These are phyloP conservation scores for Bruguiera gymnorhiza DNA, from an alignment of 345 rosid species.

Conservation along the genomic window DNA sequence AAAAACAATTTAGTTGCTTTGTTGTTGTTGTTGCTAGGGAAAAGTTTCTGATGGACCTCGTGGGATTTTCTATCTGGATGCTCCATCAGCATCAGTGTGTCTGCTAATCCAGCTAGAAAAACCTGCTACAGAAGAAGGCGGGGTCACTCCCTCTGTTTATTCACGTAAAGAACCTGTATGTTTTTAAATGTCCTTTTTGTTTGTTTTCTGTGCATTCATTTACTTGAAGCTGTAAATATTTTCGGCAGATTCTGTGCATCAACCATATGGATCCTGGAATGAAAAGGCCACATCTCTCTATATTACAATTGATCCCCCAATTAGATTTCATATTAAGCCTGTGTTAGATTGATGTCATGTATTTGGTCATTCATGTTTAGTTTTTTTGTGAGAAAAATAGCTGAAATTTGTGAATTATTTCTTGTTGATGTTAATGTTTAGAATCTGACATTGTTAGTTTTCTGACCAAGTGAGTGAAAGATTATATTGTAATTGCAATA, in stretches of 20 bases:
- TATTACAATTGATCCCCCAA: no score
- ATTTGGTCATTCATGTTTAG: no score
- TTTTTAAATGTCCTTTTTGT: not conserved
- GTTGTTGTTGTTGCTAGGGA: constrained; percentile 43
- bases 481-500: no score
- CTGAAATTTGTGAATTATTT: no score
- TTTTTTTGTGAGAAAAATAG: no score
- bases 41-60: constrained; percentile 58
- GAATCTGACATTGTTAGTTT: no score
- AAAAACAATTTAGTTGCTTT: constrained; percentile 6
- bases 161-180: constrained; percentile 91
- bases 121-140: constrained; percentile 92
- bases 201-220: not conserved
- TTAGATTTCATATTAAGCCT: no score
- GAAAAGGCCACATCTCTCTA: no score
- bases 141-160: constrained; percentile 86
- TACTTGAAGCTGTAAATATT: not conserved
- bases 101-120: constrained; percentile 87
- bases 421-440: no score
- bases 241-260: not conserved
- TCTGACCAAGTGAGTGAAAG: no score
- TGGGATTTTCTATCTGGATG: constrained; percentile 88
- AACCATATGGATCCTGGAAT: no score
- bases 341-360: no score
- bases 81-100: constrained; percentile 87